These are phyloP conservation scores for Cutaneotrichosporon sp. DNA, from an alignment of 1,284 basidiomycete species.

Conservation along the genomic window DNA sequence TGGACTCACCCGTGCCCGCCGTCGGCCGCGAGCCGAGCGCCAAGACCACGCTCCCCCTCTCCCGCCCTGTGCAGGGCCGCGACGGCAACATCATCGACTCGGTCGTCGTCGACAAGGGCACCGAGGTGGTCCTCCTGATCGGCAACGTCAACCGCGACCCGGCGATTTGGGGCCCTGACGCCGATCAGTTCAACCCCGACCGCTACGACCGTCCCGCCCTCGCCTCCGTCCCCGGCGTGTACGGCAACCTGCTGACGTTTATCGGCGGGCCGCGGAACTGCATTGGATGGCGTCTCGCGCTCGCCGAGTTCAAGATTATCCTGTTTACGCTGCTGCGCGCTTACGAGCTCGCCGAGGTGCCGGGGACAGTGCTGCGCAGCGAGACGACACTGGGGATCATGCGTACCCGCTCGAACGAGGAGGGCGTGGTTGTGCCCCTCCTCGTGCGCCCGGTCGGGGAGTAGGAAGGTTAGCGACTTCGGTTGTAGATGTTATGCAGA, in stretches of 20 bases:
- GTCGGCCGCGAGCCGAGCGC: conserved; percentile 53
- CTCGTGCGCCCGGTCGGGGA: conserved; percentile 26
- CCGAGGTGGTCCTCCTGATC: conserved; percentile 58
- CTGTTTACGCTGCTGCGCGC: conserved; percentile 60
- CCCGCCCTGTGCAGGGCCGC: conserved; percentile 48
- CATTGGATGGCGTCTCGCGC: conserved; percentile 66
- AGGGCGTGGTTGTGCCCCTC: conserved; percentile 48
- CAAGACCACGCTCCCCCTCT: conserved; percentile 65
- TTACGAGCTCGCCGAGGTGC: conserved; percentile 60
- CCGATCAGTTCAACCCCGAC: conserved; percentile 61
- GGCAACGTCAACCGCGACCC: conserved; percentile 62
- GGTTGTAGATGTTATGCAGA: background rate
- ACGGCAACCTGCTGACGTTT: conserved; percentile 58
- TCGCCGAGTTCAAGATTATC: conserved; percentile 63
- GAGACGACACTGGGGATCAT: conserved; percentile 44
- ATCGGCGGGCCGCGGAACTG: conserved; percentile 63
- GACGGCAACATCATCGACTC: conserved; percentile 55
- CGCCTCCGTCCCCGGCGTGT: conserved; percentile 60
- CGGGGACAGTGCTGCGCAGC: conserved; percentile 32
- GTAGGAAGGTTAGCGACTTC: background rate
- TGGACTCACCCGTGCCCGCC: conserved; percentile 64
- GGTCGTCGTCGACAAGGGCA: conserved; percentile 63
- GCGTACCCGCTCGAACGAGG: conserved; percentile 30
- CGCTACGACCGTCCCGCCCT: conserved; percentile 21
- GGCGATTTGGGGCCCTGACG: conserved; percentile 69